Evolutionary conservation across 2,329 filamentous ascomycete genomes (phyloP).

Genomic region (Escovopsis weberi): DNA sequence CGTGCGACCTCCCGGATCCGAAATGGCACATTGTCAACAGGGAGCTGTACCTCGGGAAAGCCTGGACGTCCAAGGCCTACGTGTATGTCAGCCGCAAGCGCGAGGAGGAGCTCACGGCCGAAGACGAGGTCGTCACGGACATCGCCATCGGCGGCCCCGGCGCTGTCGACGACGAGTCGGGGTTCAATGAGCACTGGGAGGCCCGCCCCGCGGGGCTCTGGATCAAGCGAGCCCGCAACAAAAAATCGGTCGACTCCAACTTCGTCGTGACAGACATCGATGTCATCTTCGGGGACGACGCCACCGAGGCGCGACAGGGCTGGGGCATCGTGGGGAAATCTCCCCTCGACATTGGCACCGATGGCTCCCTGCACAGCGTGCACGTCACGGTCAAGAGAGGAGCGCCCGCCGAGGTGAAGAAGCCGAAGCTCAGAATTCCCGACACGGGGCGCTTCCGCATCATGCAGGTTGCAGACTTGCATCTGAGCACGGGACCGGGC

Average conservation of each 20-base stretch:
- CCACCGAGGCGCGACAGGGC: slow-evolving; percentile 72
- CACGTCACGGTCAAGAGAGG: slow-evolving; percentile 71
- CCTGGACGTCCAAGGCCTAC: slow-evolving; percentile 65
- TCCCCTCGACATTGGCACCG: slow-evolving; percentile 54
- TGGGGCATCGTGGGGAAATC: slow-evolving; percentile 64
- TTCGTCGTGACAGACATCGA: slow-evolving; percentile 68
- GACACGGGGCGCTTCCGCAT: slow-evolving; percentile 96
- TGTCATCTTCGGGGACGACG: slow-evolving; percentile 79
- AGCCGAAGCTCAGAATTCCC: slow-evolving; percentile 60
- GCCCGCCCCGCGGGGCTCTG: slow-evolving; percentile 62
- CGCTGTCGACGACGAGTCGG: slow-evolving; percentile 32
- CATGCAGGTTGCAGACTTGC: slow-evolving; percentile 87
- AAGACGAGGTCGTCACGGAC: slow-evolving; percentile 70
- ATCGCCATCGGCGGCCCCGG: slow-evolving; percentile 59
- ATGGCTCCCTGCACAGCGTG: slow-evolving; percentile 48
- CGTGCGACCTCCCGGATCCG: slow-evolving; percentile 57
- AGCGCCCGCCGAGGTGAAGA: slow-evolving; percentile 45
- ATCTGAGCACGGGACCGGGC: slow-evolving; percentile 81
- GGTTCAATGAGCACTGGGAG: slow-evolving; percentile 59
- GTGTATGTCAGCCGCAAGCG: slow-evolving; percentile 71
- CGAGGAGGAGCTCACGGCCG: slow-evolving; percentile 62
- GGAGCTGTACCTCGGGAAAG: slow-evolving; percentile 65
- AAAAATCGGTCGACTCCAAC: slow-evolving; percentile 60
- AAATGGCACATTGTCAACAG: slow-evolving; percentile 78
- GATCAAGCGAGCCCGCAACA: slow-evolving; percentile 61